Percentiles rank a stretch among this genome's conserved stretches.
phyloP scores from a whole-genome alignment of 1,139 yeast species.

The Kurtzmaniella natalensis region DNA sequence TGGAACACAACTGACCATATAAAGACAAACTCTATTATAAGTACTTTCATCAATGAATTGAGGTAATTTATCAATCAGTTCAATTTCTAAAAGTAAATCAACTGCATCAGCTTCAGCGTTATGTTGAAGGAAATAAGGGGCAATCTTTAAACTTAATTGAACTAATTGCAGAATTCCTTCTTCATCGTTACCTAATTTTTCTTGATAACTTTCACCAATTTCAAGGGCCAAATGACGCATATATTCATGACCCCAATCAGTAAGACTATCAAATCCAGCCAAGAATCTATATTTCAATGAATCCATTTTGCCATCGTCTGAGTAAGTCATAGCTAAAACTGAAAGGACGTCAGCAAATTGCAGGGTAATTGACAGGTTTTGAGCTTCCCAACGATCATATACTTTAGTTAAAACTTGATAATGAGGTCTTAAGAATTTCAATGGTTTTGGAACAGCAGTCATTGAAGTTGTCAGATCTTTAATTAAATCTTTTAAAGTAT shows the following conservation, averaged over 20 bases:
- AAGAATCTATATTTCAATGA: conserved; percentile 77
- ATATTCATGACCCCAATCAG: conserved; percentile 98
- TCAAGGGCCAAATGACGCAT: conserved; percentile 93
- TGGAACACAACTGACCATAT: conserved; percentile 94
- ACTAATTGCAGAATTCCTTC: conserved; percentile 44
- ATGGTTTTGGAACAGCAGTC: conserved; percentile 99
- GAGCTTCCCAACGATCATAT: conserved; percentile 63
- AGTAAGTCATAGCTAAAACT: conserved; percentile 92
- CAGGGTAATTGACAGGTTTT: conserved; percentile 18
- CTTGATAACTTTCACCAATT: conserved; percentile 83
- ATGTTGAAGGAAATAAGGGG: conserved; percentile 87
- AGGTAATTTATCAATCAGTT: conserved; percentile 76
- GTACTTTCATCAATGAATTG: conserved; percentile 83
- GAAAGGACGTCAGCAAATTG: conserved; percentile 79
- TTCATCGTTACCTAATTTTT: conserved; percentile 56
- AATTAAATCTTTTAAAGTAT: conserved; percentile 68
- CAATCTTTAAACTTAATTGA: conserved; percentile 68
- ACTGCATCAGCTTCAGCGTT: conserved; percentile 99
- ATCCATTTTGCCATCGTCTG: conserved; percentile 78
- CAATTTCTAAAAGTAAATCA: conserved; percentile 85
- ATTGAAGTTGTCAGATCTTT: conserved; percentile 94
- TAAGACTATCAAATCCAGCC: conserved; percentile 45
- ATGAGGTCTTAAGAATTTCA: conserved; percentile 89
- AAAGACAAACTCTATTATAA: conserved; percentile 84
- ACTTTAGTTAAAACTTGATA: conserved; percentile 62